Evolutionary conservation across 2,329 filamentous ascomycete genomes (phyloP).

Genomic region (Penicillium polonicum): DNA sequence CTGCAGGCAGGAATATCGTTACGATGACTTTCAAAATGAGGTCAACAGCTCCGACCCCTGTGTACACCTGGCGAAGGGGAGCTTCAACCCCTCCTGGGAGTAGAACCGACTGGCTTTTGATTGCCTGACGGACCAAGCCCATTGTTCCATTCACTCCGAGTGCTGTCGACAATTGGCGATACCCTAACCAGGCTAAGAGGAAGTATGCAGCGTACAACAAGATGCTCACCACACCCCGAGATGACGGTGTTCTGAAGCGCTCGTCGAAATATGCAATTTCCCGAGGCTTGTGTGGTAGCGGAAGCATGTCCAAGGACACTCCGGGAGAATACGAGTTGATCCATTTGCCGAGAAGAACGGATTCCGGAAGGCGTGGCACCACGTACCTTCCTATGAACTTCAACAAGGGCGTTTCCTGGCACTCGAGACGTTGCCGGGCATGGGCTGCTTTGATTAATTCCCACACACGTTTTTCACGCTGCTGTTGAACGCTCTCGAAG

Average conservation of each 20-base stretch:
- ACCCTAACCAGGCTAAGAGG: conserved; percentile 7
- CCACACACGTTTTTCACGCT: conserved; percentile 14
- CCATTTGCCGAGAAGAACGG: neutral
- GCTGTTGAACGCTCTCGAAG: conserved; percentile 12
- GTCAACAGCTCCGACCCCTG: conserved; percentile 8
- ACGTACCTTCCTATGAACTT: conserved; percentile 13
- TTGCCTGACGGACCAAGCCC: conserved; percentile 1
- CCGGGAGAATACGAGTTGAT: conserved; percentile 2
- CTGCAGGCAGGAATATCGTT: conserved; percentile 10
- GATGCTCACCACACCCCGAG: neutral
- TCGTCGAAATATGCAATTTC: conserved; percentile 14
- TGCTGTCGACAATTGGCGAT: conserved; percentile 9
- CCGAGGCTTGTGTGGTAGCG: neutral
- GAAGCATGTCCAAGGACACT: conserved; percentile 16
- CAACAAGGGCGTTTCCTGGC: conserved; percentile 15
- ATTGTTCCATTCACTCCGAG: conserved; percentile 11
- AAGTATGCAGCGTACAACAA: conserved; percentile 5
- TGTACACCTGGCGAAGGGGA: conserved; percentile 9
- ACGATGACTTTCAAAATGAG: conserved; percentile 8
- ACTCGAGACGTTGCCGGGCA: conserved; percentile 17
- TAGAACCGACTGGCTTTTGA: neutral
- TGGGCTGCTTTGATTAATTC: conserved; percentile 13
- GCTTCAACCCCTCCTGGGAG: neutral
- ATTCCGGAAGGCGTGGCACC: conserved; percentile 4
- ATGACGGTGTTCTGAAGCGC: conserved; percentile 2